These are phyloP conservation scores for Picea abies DNA, from an alignment of 83 land plant genomes.

Conservation along the genomic window DNA sequence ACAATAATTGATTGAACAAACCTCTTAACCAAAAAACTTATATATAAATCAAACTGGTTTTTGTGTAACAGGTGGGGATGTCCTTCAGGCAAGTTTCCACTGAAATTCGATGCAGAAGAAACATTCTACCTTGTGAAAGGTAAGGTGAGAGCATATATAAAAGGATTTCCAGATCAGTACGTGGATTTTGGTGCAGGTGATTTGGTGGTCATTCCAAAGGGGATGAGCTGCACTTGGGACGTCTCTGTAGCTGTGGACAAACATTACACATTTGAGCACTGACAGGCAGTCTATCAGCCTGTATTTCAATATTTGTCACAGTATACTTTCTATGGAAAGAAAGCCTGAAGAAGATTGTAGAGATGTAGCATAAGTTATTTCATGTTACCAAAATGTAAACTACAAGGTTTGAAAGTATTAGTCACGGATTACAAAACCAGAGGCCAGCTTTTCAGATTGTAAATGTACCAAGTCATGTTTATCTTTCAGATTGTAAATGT, in stretches of 20 bases:
- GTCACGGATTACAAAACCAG: too few species aligned
- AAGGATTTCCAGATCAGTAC: conserved; percentile 42
- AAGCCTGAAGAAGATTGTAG: too few species aligned
- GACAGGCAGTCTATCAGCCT: neutral
- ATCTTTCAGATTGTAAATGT: too few species aligned
- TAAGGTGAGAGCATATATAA: conserved; percentile 61
- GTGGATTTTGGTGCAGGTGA: conserved; percentile 73
- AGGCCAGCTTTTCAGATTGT: too few species aligned
- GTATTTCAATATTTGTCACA: too few species aligned
- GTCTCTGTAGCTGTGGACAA: conserved; percentile 49
- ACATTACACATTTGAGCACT: conserved; percentile 41
- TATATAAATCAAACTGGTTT: too few species aligned
- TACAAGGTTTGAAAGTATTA: too few species aligned
- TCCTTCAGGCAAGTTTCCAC: conserved; percentile 63
- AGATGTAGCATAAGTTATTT: too few species aligned
- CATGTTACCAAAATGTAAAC: too few species aligned
- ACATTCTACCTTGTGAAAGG: conserved; percentile 77
- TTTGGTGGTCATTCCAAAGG: conserved; percentile 54
- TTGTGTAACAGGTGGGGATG: conserved; percentile 68
- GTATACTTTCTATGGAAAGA: neutral
- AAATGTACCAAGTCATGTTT: too few species aligned
- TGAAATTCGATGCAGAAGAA: conserved; percentile 67
- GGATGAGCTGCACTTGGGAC: conserved; percentile 62
- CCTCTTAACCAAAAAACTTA: conserved; percentile 2
- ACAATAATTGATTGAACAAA: too few species aligned